Base-by-base conservation (phyloP, 2,329 filamentous ascomycete species). In the Trichoderma breve region DNA sequence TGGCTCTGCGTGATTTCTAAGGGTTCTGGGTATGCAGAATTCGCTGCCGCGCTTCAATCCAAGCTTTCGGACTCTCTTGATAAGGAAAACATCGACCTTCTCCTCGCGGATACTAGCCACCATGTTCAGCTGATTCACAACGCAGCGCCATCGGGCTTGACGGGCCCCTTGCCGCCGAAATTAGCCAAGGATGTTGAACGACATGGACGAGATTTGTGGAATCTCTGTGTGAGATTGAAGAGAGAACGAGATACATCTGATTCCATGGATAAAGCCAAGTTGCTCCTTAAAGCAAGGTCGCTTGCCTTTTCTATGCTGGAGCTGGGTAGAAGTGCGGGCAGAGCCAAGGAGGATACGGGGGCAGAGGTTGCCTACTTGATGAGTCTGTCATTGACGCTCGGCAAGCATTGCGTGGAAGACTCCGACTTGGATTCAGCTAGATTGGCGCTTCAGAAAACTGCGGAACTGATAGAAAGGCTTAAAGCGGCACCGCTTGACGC, bases 251-350 rank as follows among this genome's bases (percentile, higher is more conserved):
- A 61, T 14, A 57, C 75, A 26, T 66, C 71, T 2, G 70, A 75
- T 4, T 74, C 77, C 0, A 72, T 75, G 72, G 75, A 76, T 1
- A 74, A 70, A 28, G 53, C 65, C 55, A 82, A 62, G 70, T 75
- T 85, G 32, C 74, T 87, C 2, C 74, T 82, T 7, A 77, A 83
- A 15, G 80, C 81, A 14, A 83, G 87, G 55, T 79, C 86, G 2
- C 83, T 95, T 75, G 87, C 92, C 0, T 94, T 93, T 76, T 81
- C 91, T 15, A 80, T 95, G 71, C 83, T 97, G 15, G 89, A 91
- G 57, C 82, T 87, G 57, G 88, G 75, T 3, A 87, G 71, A 82
- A 87, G 75, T 77, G 80, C 71, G 73, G 73, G 78, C 57, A 75
- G 66, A 18, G 75, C 73, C 60, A 76, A 73, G 26, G 76, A 76